phyloP scores from a whole-genome alignment of 495 filamentous ascomycete species.

The Penicillium silybi region DNA sequence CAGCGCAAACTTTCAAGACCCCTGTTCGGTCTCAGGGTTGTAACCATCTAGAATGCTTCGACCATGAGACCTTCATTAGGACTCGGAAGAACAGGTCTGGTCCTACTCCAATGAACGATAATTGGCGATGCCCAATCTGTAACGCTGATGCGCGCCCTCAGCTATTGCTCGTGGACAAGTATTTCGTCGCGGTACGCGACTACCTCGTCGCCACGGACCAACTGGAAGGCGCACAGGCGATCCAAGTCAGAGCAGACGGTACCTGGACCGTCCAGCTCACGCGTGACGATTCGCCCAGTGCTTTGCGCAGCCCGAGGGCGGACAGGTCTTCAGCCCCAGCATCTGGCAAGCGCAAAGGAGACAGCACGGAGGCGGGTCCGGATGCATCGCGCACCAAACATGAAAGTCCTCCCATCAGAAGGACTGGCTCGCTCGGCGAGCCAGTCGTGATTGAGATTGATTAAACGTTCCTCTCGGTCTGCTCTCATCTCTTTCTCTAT shows the following conservation, averaged over 20 bases:
- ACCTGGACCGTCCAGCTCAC: constrained; percentile 48
- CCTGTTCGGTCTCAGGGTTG: constrained; percentile 64
- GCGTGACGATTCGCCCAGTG: constrained; percentile 14
- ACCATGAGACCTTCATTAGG: constrained; percentile 73
- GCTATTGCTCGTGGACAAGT: constrained; percentile 64
- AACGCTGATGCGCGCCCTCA: constrained; percentile 67
- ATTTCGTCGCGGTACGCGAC: constrained; percentile 55
- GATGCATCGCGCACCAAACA: background rate
- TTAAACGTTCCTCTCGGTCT: background rate
- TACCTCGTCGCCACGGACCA: constrained; percentile 39
- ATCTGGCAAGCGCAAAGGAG: constrained; percentile 17
- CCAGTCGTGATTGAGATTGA: constrained; percentile 33
- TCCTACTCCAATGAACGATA: constrained; percentile 59
- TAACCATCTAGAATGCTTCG: constrained; percentile 80
- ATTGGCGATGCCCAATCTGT: constrained; percentile 83
- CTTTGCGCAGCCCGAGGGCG: background rate
- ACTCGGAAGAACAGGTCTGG: constrained; percentile 51
- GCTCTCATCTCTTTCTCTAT: background rate
- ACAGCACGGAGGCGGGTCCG: background rate
- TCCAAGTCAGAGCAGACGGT: constrained; percentile 55
- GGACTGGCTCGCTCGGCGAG: background rate
- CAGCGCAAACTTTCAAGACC: constrained; percentile 58
- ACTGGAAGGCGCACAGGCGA: constrained; percentile 47
- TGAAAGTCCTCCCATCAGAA: background rate
- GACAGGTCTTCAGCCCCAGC: background rate